Evolutionary conservation across 2,329 filamentous ascomycete genomes (phyloP).

Genomic region (Diaporthe destruens): DNA sequence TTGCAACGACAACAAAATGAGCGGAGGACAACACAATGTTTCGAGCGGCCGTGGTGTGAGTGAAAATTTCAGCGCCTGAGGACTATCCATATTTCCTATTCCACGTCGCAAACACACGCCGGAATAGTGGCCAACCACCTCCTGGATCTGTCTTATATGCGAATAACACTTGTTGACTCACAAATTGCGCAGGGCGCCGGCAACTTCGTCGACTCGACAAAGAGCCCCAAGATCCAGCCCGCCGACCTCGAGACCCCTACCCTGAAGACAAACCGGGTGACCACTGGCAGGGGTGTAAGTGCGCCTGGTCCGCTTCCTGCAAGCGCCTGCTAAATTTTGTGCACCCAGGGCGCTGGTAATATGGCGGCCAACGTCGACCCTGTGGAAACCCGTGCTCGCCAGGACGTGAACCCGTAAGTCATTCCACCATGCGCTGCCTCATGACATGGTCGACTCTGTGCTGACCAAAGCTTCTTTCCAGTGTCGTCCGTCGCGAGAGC

Average conservation of each 20-base stretch:
- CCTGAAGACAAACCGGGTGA: slow-evolving; percentile 86
- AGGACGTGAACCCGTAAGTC: slow-evolving; percentile 82
- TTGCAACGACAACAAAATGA: slow-evolving; percentile 11
- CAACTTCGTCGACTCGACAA: slow-evolving; percentile 72
- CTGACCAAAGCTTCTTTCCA: slow-evolving; percentile 46
- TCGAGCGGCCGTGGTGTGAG: slow-evolving; percentile 18
- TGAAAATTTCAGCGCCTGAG: background rate
- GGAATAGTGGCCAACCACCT: slow-evolving; percentile 68
- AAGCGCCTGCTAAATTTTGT: slow-evolving; percentile 1
- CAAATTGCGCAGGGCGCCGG: slow-evolving; percentile 65
- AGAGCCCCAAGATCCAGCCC: slow-evolving; percentile 62
- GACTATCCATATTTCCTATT: background rate
- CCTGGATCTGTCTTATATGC: too few species aligned
- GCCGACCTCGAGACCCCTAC: slow-evolving; percentile 84
- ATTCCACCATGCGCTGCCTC: slow-evolving; percentile 39
- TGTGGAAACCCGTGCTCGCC: slow-evolving; percentile 79
- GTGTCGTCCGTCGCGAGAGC: slow-evolving; percentile 67
- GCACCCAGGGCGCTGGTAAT: slow-evolving; percentile 77
- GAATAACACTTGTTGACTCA: background rate
- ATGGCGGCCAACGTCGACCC: slow-evolving; percentile 83
- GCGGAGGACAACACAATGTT: slow-evolving; percentile 7
- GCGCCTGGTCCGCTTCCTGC: background rate
- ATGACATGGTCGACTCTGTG: slow-evolving; percentile 45
- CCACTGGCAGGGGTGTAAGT: slow-evolving; percentile 75
- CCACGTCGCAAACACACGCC: slow-evolving; percentile 22